Evolutionary conservation across 805 yeast species (phyloP).

Genomic region (Wickerhamiella azymoides): DNA sequence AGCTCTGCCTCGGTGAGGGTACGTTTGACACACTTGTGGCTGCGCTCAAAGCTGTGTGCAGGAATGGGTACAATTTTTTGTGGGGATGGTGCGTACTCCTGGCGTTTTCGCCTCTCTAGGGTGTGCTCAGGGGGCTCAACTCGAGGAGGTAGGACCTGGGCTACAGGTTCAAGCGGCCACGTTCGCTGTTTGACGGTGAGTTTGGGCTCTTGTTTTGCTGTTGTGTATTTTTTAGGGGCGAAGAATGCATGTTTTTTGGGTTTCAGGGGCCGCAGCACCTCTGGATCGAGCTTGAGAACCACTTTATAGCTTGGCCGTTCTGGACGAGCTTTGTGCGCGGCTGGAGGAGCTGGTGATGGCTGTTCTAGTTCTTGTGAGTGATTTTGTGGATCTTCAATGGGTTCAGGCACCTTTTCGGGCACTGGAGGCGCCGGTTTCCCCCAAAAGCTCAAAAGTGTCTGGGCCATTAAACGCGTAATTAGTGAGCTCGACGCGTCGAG

Average conservation of each 20-base stretch:
- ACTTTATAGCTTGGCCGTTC: not conserved
- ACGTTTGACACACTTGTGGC: not conserved
- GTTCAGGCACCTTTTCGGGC: not conserved
- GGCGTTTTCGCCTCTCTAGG: not conserved
- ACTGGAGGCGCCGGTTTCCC: not conserved
- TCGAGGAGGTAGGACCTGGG: not conserved
- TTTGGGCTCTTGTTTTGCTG: conserved; percentile 1
- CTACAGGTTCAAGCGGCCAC: not conserved
- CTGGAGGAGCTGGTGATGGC: not conserved
- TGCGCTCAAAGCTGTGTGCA: not conserved
- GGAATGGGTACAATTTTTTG: not conserved
- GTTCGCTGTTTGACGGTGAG: not conserved
- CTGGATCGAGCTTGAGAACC: not conserved
- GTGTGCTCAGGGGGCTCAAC: not conserved
- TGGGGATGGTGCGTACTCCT: not conserved
- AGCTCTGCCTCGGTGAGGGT: not conserved
- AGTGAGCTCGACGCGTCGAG: not conserved
- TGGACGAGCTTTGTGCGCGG: not conserved
- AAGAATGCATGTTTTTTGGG: not conserved
- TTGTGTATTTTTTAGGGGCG: not conserved
- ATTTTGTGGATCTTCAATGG: not conserved
- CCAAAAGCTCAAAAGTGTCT: conserved; percentile 7
- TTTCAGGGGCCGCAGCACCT: not conserved
- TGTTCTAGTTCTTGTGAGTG: too few species aligned
- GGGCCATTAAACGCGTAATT: conserved; percentile 9